A percentile compares a stretch with the other conserved stretches of the same genome.
These are phyloP conservation scores for Epichloe brachyelytri DNA, from an alignment of 2,329 filamentous ascomycete genomes.

Conservation along the genomic window DNA sequence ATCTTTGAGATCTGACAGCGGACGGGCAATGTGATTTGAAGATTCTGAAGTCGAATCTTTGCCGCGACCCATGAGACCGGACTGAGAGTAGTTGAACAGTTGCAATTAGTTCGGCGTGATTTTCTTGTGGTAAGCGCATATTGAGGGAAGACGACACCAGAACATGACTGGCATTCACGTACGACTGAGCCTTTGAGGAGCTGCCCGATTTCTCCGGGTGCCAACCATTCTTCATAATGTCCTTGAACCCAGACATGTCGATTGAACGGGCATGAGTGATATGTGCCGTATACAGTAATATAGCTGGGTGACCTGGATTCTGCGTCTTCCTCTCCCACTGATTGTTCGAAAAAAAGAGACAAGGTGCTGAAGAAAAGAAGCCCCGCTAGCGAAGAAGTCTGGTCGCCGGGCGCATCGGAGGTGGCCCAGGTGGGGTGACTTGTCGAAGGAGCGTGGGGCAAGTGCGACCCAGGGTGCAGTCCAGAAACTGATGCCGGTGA, in stretches of 20 bases:
- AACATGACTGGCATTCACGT: slow-evolving; percentile 13
- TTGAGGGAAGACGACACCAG: slow-evolving; percentile 2
- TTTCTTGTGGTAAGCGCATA: neutral
- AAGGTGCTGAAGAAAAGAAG: neutral
- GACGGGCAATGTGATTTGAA: slow-evolving; percentile 34
- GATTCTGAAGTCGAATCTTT: slow-evolving; percentile 14
- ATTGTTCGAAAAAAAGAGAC: neutral
- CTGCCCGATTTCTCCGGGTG: slow-evolving; percentile 30
- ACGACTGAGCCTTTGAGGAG: slow-evolving; percentile 30
- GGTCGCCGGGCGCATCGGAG: neutral
- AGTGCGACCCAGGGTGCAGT: neutral
- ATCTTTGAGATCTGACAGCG: slow-evolving; percentile 60
- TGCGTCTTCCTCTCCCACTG: too few relatives aligned
- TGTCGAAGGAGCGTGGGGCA: neutral
- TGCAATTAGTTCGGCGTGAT: neutral
- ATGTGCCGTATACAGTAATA: neutral
- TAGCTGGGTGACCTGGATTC: neutral
- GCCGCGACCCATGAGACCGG: slow-evolving; percentile 31
- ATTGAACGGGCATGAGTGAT: neutral
- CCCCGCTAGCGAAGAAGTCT: neutral
- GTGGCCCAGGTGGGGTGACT: slow-evolving; percentile 4
- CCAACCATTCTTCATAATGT: slow-evolving; percentile 38
- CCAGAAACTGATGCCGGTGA: neutral
- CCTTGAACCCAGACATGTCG: slow-evolving; percentile 33
- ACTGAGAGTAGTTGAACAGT: slow-evolving; percentile 20